phyloP scores from a whole-genome alignment of 805 yeast species.

The Cyberlindnera lachancei region DNA sequence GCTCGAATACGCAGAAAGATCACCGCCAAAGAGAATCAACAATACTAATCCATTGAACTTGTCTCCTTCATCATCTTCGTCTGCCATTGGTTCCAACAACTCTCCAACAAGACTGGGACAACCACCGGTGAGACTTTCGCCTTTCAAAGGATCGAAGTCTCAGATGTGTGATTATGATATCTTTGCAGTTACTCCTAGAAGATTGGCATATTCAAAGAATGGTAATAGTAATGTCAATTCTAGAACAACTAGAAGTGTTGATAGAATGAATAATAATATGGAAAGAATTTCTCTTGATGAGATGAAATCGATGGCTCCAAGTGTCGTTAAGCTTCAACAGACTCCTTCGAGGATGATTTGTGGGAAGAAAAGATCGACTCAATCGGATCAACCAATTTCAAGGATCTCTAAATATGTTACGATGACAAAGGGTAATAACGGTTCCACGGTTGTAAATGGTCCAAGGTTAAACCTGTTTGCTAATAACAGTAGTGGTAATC shows the following conservation, averaged over 20 bases:
- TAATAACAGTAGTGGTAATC: too few species aligned
- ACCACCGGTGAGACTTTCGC: conserved; percentile 21
- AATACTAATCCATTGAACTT: too few species aligned
- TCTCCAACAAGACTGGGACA: conserved; percentile 4
- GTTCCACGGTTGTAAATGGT: too few species aligned
- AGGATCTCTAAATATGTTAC: conserved; percentile 9
- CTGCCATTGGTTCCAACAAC: too few species aligned
- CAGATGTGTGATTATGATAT: conserved; percentile 10
- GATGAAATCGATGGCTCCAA: conserved; percentile 24
- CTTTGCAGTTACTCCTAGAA: conserved; percentile 24
- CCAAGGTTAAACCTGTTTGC: too few species aligned
- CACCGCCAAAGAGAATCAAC: conserved; percentile 12
- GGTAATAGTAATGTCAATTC: not conserved
- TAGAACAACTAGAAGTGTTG: conserved; percentile 23
- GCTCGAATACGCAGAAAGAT: conserved; percentile 11
- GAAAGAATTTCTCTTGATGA: conserved; percentile 19
- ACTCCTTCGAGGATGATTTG: conserved; percentile 24
- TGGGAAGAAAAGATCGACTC: conserved; percentile 23
- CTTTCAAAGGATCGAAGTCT: conserved; percentile 18
- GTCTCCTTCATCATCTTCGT: too few species aligned
- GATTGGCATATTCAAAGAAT: conserved; percentile 9
- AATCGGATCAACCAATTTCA: conserved; percentile 21
- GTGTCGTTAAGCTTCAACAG: conserved; percentile 12
- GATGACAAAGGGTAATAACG: not conserved
- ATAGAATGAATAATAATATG: conserved; percentile 12